These are phyloP conservation scores for Calonectria hongkongensis DNA, from an alignment of 2,329 filamentous ascomycete species.

Conservation along the genomic window DNA sequence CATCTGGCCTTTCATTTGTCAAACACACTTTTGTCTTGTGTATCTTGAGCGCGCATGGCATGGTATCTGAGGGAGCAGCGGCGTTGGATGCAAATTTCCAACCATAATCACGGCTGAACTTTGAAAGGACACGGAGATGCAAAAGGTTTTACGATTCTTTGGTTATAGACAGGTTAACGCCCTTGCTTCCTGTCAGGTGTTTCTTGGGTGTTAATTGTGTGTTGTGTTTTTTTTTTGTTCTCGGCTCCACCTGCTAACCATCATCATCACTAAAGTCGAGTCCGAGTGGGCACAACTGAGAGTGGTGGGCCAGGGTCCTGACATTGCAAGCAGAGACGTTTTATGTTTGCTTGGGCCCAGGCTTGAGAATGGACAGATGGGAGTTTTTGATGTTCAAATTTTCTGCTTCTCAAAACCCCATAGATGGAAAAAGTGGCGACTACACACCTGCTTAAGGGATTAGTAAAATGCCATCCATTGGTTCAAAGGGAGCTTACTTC, in stretches of 20 bases:
- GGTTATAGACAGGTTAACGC: slow-evolving; percentile 54
- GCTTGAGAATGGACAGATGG: slow-evolving; percentile 35
- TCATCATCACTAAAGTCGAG: slow-evolving; percentile 21
- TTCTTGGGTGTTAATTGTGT: slow-evolving; percentile 53
- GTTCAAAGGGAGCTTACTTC: too few relatives aligned
- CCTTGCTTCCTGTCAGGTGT: slow-evolving; percentile 52
- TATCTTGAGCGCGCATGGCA: slow-evolving; percentile 62
- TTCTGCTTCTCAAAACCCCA: slow-evolving; percentile 53
- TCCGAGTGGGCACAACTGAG: neutral
- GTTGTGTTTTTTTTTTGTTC: slow-evolving; percentile 26
- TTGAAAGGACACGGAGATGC: slow-evolving; percentile 52
- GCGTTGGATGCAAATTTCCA: slow-evolving; percentile 60
- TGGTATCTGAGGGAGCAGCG: slow-evolving; percentile 58
- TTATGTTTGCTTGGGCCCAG: slow-evolving; percentile 38
- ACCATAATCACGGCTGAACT: slow-evolving; percentile 56
- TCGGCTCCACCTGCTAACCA: slow-evolving; percentile 29
- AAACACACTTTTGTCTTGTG: slow-evolving; percentile 51
- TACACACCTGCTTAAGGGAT: too few relatives aligned
- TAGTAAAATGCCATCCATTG: too few relatives aligned
- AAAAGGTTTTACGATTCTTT: slow-evolving; percentile 52
- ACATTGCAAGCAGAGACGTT: slow-evolving; percentile 21
- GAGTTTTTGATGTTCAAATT: slow-evolving; percentile 43
- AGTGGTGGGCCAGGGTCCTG: slow-evolving; percentile 5
- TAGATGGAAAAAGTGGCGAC: slow-evolving; percentile 58
- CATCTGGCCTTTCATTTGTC: slow-evolving; percentile 54